Evolutionary conservation across 768 basidiomycete species (phyloP), one percentile per base, ranked within the genome.

Genomic region (Austroboletus eburneus): DNA sequence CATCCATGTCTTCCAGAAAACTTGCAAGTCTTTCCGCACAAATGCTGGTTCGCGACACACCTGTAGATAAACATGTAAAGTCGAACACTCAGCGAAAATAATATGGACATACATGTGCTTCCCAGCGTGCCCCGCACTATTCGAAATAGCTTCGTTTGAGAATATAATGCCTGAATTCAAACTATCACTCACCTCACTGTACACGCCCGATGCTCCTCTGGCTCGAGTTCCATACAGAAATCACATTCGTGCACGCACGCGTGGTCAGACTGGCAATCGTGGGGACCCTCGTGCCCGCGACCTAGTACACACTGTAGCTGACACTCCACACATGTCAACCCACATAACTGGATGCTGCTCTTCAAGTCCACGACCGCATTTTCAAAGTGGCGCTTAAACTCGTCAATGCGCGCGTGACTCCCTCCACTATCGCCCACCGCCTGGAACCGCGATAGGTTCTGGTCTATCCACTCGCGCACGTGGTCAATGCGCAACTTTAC

Each of bases 61-160:
- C 83, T 84, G 32, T n/a, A 29, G 39, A 34, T 8, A n/a, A 35
- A 29, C 20, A 0, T 9, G 27, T 52, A 4, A 32, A 22, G 16
- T 5, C 13, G 7, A 24, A 12, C 12, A 12, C 10, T 0, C 2
- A 2, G 2, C 1, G 1, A 16, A 38, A 4, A 16, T 0, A 22
- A 16, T 3, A 3, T 30, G 41, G 20, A 54, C 74, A 4, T 57
- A 81, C 81, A 79, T 69, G 51, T 83, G 81, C 9, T 64, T 67
- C 13, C 77, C 79, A 17, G 71, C 58, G 49, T 83, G 81, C 0
- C 81, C 82, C 24, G 79, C 80, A n/a, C 80, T 82, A 27, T 21
- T 0, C 3, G 1, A 23, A 9, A 22, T 3, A 41, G 45, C 33
- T 34, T 5, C 7, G 33, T 34, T 8, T 14, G 8, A 34, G 33